Percentiles rank a stretch among this genome's conserved stretches.
Evolutionary conservation across 306 rosid species (phyloP).

Genomic region (Oxytropis ochrocephala): DNA sequence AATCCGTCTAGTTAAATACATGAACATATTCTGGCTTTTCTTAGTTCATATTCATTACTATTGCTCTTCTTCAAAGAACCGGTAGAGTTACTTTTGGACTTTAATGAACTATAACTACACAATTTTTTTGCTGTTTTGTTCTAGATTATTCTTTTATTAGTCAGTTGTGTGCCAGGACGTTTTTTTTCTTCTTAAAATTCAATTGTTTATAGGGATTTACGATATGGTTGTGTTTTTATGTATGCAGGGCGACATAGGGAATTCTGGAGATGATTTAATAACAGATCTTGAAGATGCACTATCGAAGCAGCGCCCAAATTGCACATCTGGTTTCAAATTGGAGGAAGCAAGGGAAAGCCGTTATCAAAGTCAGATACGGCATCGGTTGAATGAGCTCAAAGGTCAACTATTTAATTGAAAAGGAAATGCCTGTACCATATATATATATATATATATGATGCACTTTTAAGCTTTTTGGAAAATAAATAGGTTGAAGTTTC

Average conservation of each 20-base stretch:
- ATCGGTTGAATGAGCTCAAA: constrained; percentile 72
- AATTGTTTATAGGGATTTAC: not conserved
- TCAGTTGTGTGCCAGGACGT: not conserved
- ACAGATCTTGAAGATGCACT: constrained; percentile 67
- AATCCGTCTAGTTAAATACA: not conserved
- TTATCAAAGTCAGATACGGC: constrained; percentile 49
- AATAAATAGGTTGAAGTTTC: not conserved
- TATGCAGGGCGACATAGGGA: constrained; percentile 42
- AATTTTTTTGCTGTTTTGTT: not conserved
- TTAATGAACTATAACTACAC: not conserved
- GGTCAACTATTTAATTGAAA: constrained; percentile 36
- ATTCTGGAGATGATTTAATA: constrained; percentile 44
- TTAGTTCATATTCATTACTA: not conserved
- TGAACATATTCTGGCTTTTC: not conserved
- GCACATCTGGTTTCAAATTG: constrained; percentile 47
- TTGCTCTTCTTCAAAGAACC: not conserved
- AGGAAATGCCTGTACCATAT: not conserved
- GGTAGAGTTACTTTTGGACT: not conserved
- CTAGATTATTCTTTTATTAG: not conserved
- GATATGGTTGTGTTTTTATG: constrained; percentile 17
- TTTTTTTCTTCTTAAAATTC: not conserved
- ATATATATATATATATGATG: not conserved
- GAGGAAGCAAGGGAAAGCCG: constrained; percentile 49
- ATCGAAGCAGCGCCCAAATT: constrained; percentile 39
- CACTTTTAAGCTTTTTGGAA: not conserved